Base-by-base conservation (phyloP, 164 flowering plant genomes). In the Protea cynaroides region DNA sequence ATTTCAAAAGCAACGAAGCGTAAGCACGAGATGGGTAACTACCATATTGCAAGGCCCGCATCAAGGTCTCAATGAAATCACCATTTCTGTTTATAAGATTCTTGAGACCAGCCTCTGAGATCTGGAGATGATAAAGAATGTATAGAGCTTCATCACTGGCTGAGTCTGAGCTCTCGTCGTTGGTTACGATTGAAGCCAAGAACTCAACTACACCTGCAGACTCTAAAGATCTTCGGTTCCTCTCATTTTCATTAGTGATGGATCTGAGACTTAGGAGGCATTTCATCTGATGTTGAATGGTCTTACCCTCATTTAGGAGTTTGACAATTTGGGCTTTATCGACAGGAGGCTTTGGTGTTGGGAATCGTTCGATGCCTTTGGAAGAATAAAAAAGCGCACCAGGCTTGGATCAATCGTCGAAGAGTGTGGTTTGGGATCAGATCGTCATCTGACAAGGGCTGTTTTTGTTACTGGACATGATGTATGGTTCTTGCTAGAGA, bases 381-480 rank as follows among this genome's bases (percentile, higher is more conserved):
- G 77, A 69, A 1, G 83, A 78, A 40, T 91, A 80, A 64, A 81
- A 81, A 72, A 38, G 76, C 84, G 82, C 92, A 89, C 97, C 97
- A 89, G 0, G 82, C 71, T 62, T 89, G 97, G 69, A 91, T 89
- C 70, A 91, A 71, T 0, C 96, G 78, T 1, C 89, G 84, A 23
- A 91, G 90, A 15, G 85, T 89, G 76, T 82, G 90, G 70, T 91
- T 91, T 1, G 97, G 97, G 0, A 83, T 89, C 40, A 86, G 73
- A 29, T 79, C 80, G 3, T 70, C 8, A 12, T 73, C 78, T 1
- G 55, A n/a, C 43, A 88, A 34, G 19, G 44, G 53, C 43, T 82
- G 91, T 53, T 83, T 83, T 88, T 0, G 97, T 85, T 9, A 82
- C 81, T 1, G 96, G 97, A 56, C 97, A 91, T 1, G 78, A 63